Evolutionary conservation across 148 eudicot genomes (phyloP).

Genomic region (Nepenthes gracilis): DNA sequence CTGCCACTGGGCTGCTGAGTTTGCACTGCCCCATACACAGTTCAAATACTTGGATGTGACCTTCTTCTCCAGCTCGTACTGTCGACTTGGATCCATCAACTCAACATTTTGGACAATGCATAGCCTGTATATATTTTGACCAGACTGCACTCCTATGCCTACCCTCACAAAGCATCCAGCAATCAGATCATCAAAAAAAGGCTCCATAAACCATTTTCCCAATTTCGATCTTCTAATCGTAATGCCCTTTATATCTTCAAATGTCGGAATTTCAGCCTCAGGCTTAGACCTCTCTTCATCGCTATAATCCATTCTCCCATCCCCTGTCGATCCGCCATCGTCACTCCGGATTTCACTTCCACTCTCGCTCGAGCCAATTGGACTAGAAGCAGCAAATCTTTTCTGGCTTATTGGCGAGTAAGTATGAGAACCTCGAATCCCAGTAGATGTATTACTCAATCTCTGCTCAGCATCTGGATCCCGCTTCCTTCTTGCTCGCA

Average conservation of each 20-base stretch:
- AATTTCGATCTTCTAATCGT: conserved; percentile 63
- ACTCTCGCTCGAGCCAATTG: conserved; percentile 46
- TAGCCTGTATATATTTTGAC: conserved; percentile 59
- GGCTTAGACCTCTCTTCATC: conserved; percentile 57
- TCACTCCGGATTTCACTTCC: conserved; percentile 59
- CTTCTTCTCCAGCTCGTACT: conserved; percentile 71
- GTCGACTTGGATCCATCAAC: conserved; percentile 56
- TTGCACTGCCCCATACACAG: conserved; percentile 82
- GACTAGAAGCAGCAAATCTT: conserved; percentile 23
- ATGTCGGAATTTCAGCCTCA: conserved; percentile 35
- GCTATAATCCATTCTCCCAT: conserved; percentile 51
- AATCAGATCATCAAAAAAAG: conserved; percentile 80
- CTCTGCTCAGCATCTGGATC: conserved; percentile 32
- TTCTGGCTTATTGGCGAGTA: conserved; percentile 33
- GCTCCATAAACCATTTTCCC: conserved; percentile 95
- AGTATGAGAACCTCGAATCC: conserved; percentile 10
- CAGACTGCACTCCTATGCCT: conserved; percentile 70
- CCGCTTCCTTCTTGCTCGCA: conserved; percentile 53
- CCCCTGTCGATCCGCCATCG: conserved; percentile 52
- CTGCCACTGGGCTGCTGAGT: conserved; percentile 96
- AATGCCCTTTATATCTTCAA: conserved; percentile 49
- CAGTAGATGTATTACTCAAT: conserved; percentile 12
- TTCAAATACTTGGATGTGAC: conserved; percentile 65
- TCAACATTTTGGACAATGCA: conserved; percentile 69
- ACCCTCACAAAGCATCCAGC: conserved; percentile 95